A percentile compares a stretch with the other conserved stretches of the same genome.
Evolutionary conservation across 805 yeast genomes (phyloP).

Genomic region (Teunomyces aglyptinius): DNA sequence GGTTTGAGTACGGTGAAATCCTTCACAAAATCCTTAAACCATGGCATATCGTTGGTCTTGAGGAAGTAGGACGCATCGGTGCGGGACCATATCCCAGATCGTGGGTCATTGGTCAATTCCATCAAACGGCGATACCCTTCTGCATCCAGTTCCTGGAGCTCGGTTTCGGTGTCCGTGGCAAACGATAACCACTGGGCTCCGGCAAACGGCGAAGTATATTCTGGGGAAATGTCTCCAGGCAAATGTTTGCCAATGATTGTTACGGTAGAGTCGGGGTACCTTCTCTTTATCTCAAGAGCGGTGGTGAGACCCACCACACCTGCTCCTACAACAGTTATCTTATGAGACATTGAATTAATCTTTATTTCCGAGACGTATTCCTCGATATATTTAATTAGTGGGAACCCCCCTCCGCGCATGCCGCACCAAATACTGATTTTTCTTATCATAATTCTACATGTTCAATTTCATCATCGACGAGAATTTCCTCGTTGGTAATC

Average conservation of each 20-base stretch:
- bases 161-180: constrained; percentile 40
- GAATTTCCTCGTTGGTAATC: constrained; percentile 6
- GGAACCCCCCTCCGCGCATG: too few relatives aligned
- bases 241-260: constrained; percentile 37
- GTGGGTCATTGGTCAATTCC: constrained; percentile 47
- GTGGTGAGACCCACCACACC: constrained; percentile 40
- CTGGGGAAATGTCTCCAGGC: constrained; percentile 54
- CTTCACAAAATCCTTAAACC: constrained; percentile 49
- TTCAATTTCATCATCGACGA: constrained; percentile 17
- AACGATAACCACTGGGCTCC: constrained; percentile 73
- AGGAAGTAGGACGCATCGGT: constrained; percentile 14
- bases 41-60: constrained; percentile 21
- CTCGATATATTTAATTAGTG: too few relatives aligned
- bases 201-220: constrained; percentile 65
- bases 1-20: constrained; percentile 33
- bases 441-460: constrained; percentile 11
- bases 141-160: constrained; percentile 36
- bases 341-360: background rate
- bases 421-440: too few relatives aligned
- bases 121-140: constrained; percentile 48
- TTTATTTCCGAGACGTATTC: background rate
- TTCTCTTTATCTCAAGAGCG: constrained; percentile 28
- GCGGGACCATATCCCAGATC: constrained; percentile 38
- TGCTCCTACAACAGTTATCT: constrained; percentile 15
- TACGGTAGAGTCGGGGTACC: constrained; percentile 16